These are phyloP conservation scores for Sisymbrium irio DNA, from an alignment of 345 rosid genomes.

Conservation along the genomic window DNA sequence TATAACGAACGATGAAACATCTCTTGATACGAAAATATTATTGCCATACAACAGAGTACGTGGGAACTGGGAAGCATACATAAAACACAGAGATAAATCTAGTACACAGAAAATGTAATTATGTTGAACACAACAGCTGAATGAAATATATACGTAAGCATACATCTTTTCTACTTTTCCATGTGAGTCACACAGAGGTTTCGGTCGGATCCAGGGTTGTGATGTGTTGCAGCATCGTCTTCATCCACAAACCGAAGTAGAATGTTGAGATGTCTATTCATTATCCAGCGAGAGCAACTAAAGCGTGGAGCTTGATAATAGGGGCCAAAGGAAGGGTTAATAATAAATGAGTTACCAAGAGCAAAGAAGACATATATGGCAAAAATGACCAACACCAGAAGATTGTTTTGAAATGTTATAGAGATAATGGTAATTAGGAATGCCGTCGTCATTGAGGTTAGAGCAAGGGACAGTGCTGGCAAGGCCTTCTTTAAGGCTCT, in stretches of 20 bases:
- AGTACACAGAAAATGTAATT: not conserved
- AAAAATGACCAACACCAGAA: not conserved
- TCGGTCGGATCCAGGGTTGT: not conserved
- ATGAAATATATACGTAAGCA: not conserved
- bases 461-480: not conserved
- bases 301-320: not conserved
- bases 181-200: not conserved
- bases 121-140: not conserved
- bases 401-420: not conserved
- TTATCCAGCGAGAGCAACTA: not conserved
- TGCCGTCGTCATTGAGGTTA: not conserved
- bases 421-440: not conserved
- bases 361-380: not conserved
- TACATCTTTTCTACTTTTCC: not conserved
- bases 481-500: not conserved
- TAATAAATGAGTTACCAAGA: not conserved
- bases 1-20: not conserved
- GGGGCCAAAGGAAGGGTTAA: not conserved
- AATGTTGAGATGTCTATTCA: not conserved
- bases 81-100: not conserved
- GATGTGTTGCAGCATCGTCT: not conserved
- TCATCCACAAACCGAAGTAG: not conserved
- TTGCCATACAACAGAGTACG: not conserved
- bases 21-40: not conserved
- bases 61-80: not conserved